Conservation (phyloP, 2,329 filamentous ascomycete species). For the Pseudogymnoascus sp. region DNA sequence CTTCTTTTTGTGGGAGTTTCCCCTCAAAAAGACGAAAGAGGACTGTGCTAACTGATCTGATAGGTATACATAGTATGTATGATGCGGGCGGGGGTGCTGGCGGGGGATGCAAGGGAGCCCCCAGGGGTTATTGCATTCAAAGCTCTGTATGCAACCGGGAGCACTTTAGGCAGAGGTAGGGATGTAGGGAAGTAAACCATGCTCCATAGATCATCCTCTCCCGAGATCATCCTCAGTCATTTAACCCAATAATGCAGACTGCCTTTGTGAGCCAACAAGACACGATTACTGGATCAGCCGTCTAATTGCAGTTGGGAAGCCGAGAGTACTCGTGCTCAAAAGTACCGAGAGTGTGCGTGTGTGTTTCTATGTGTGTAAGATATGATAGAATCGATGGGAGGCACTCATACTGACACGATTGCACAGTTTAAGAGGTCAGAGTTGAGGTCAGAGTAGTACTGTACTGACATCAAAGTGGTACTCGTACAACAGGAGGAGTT, state of each 20-base stretch:
- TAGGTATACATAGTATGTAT: background rate
- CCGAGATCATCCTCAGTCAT: slow-evolving; percentile 1
- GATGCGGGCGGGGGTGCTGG: background rate
- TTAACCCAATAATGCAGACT: slow-evolving; percentile 3
- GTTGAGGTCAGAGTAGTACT: background rate
- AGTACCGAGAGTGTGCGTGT: background rate
- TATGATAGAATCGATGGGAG: slow-evolving; percentile 1
- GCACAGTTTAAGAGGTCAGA: background rate
- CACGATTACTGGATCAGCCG: background rate
- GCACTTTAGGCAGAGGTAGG: slow-evolving; percentile 1
- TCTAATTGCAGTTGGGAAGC: background rate
- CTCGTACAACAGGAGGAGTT: background rate
- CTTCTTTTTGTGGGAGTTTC: background rate
- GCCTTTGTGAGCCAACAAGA: slow-evolving; percentile 1
- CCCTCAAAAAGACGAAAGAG: background rate
- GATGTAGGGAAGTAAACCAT: background rate
- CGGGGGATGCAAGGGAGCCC: background rate
- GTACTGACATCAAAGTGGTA: background rate
- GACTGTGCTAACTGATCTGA: background rate
- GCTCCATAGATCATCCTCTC: background rate
- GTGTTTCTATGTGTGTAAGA: background rate
- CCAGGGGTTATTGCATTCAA: background rate
- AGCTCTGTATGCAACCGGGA: background rate
- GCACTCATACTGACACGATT: background rate
- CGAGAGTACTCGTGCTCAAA: background rate